These are phyloP conservation scores for Micractinium conductrix DNA, from an alignment of 139 green algal genomes.

Conservation along the genomic window DNA sequence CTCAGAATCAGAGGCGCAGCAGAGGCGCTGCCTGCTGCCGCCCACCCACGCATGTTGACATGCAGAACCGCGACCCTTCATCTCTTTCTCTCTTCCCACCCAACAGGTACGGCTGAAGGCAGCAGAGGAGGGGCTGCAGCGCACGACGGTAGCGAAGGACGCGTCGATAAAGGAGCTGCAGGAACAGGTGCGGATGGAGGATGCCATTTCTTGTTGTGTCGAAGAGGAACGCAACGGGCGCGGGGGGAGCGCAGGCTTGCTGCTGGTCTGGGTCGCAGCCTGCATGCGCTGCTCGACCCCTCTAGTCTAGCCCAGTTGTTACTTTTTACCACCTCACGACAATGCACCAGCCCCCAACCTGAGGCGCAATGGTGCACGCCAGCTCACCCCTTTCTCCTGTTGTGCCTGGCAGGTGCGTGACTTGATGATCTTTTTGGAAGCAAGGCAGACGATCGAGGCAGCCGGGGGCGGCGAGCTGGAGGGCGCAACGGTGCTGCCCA, in stretches of 20 bases:
- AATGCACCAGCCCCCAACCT: no score
- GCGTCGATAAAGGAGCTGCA: slow-evolving; percentile 59
- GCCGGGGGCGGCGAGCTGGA: slow-evolving; percentile 52
- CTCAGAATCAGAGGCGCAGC: no score
- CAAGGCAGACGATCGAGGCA: slow-evolving; percentile 59
- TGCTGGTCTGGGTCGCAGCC: no score
- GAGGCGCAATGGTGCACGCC: no score
- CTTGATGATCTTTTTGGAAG: slow-evolving; percentile 86
- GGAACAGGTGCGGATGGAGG: slow-evolving; percentile 69
- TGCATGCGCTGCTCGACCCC: no score
- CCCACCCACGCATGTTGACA: no score
- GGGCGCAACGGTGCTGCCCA: slow-evolving; percentile 51
- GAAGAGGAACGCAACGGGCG: no score
- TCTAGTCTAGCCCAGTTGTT: no score
- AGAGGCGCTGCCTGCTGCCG: no score
- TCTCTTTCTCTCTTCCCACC: not conserved
- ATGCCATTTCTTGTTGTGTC: no score
- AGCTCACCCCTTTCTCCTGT: not conserved
- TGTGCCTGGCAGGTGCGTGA: slow-evolving; percentile 59
- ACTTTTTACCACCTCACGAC: no score
- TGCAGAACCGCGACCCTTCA: not conserved
- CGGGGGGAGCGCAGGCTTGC: no score
- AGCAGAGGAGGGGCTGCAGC: not conserved
- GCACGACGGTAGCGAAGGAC: slow-evolving; percentile 45
- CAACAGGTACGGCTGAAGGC: slow-evolving; percentile 9